Evolutionary conservation across 1,284 basidiomycete species (phyloP).

Genomic region (Violaceomyces palustris): DNA sequence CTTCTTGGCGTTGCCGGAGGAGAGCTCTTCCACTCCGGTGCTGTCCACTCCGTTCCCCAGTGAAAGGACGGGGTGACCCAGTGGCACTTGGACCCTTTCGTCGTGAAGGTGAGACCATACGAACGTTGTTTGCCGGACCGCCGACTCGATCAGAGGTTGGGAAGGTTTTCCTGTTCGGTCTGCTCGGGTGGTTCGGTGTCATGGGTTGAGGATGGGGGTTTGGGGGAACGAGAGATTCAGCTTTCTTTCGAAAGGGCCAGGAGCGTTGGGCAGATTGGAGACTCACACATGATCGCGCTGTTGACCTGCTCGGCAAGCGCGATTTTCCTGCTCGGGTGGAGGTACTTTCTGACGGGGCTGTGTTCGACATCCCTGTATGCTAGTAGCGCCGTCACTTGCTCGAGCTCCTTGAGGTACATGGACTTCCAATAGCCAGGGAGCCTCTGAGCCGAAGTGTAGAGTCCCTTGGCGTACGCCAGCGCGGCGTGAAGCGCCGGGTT

Average conservation of each 20-base stretch:
- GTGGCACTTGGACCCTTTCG: slow-evolving; percentile 22
- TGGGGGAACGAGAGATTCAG: too few relatives aligned
- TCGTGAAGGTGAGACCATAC: slow-evolving; percentile 23
- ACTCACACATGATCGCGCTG: slow-evolving; percentile 63
- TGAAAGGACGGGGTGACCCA: slow-evolving; percentile 18
- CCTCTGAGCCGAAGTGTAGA: slow-evolving; percentile 34
- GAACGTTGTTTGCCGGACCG: slow-evolving; percentile 42
- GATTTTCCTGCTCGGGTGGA: slow-evolving; percentile 68
- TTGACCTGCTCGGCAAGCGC: slow-evolving; percentile 79
- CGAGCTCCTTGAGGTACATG: slow-evolving; percentile 65
- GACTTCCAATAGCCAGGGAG: slow-evolving; percentile 44
- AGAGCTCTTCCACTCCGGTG: too few relatives aligned
- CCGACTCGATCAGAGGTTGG: slow-evolving; percentile 44
- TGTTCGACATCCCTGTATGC: slow-evolving; percentile 70
- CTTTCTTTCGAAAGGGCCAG: too few relatives aligned
- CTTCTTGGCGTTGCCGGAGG: too few relatives aligned
- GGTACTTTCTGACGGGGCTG: slow-evolving; percentile 65
- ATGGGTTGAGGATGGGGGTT: too few relatives aligned
- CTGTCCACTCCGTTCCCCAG: too few relatives aligned
- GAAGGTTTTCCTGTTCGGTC: slow-evolving; percentile 33
- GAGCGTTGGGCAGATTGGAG: not conserved
- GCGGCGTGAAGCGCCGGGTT: slow-evolving; percentile 35
- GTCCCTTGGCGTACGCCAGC: slow-evolving; percentile 28
- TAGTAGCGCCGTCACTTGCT: slow-evolving; percentile 67
- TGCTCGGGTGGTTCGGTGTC: too few relatives aligned